Conservation (phyloP, 2,329 filamentous ascomycete species). For the Penicillium sp. region DNA sequence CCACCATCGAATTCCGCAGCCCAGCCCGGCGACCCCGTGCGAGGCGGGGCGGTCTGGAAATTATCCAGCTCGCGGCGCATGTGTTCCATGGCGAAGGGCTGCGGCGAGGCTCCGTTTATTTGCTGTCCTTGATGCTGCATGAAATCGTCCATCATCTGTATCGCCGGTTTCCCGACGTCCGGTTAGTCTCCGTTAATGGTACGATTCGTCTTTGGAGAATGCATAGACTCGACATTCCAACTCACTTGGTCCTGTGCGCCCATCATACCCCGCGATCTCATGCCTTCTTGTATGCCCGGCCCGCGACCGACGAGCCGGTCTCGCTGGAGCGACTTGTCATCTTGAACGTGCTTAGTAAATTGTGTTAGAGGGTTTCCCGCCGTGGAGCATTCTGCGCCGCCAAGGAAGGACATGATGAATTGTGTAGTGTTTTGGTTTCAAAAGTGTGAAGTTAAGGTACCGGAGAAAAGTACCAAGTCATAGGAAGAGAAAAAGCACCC, state of each 20-base stretch:
- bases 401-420: slow-evolving; percentile 81
- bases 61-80: slow-evolving; percentile 60
- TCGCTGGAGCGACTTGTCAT: slow-evolving; percentile 90
- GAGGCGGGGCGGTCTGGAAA: slow-evolving; percentile 47
- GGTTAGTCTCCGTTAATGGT: slow-evolving; percentile 5
- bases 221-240: background rate
- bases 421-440: background rate
- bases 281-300: slow-evolving; percentile 68
- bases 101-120: slow-evolving; percentile 51
- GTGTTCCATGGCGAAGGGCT: slow-evolving; percentile 63
- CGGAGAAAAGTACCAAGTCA: background rate
- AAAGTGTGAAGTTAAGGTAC: background rate
- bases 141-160: slow-evolving; percentile 87
- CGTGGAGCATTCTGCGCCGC: slow-evolving; percentile 93
- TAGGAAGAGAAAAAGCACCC: slow-evolving; percentile 11
- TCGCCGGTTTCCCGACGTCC: slow-evolving; percentile 26
- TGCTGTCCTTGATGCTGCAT: slow-evolving; percentile 67
- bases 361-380: slow-evolving; percentile 93
- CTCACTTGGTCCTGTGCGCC: slow-evolving; percentile 68
- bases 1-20: slow-evolving; percentile 61
- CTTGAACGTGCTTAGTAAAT: slow-evolving; percentile 94
- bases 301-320: slow-evolving; percentile 77
- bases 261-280: slow-evolving; percentile 66
- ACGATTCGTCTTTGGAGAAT: background rate
- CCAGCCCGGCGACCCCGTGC: slow-evolving; percentile 56